phyloP scores from a whole-genome alignment of 2,329 filamentous ascomycete genomes.

The Geosmithia morbida region DNA sequence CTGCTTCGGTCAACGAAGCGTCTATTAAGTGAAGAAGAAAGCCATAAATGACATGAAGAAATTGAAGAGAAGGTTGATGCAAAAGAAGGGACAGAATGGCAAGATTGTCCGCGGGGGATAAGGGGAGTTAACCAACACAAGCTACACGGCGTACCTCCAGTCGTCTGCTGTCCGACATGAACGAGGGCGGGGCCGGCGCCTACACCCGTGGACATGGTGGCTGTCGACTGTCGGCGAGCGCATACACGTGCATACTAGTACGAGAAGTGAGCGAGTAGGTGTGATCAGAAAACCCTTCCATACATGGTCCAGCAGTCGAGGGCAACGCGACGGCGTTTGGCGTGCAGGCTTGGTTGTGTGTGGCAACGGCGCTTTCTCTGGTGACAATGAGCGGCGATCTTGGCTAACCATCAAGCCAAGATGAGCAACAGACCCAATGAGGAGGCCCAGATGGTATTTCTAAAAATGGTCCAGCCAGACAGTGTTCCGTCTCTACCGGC shows the following conservation, averaged over 20 bases:
- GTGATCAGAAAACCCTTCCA: not conserved
- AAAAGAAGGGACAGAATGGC: conserved; percentile 11
- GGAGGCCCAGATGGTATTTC: conserved; percentile 6
- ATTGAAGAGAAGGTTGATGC: conserved; percentile 10
- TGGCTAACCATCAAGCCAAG: not conserved
- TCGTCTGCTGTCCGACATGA: not conserved
- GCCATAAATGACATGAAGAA: conserved; percentile 15
- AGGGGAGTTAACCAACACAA: not conserved
- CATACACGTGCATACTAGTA: not conserved
- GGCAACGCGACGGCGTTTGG: not conserved
- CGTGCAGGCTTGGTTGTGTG: not conserved
- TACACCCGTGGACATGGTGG: not conserved
- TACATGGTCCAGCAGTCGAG: not conserved
- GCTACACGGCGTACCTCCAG: not conserved
- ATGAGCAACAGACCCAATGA: conserved; percentile 16
- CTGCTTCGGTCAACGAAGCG: conserved; percentile 29
- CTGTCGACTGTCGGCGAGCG: not conserved
- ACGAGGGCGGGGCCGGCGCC: not conserved
- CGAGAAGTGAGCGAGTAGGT: not conserved
- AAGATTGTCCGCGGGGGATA: conserved; percentile 6
- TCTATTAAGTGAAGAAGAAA: conserved; percentile 13
- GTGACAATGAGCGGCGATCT: not conserved
- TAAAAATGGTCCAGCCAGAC: conserved; percentile 18
- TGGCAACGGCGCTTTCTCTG: not conserved
- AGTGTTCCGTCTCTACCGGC: not conserved